phyloP scores from a whole-genome alignment of 1,139 yeast species.

The Sugiyamaella sp. region DNA sequence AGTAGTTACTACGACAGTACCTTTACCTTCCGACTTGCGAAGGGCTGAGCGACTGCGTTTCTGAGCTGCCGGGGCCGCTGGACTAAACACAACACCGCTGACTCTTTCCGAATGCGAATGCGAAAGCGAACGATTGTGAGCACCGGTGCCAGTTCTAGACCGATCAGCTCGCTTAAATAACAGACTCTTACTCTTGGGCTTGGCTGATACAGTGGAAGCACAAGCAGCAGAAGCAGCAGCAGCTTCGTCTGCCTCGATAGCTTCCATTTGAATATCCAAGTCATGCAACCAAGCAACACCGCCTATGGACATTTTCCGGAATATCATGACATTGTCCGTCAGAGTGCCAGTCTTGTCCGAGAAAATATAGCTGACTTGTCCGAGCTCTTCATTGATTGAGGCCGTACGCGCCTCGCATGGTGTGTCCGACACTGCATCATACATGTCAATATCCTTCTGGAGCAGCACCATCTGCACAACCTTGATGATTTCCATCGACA shows the following conservation, averaged over 20 bases:
- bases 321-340: slow-evolving; percentile 54
- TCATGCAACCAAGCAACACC: slow-evolving; percentile 93
- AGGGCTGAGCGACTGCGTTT: slow-evolving; percentile 5
- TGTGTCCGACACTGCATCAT: slow-evolving; percentile 77
- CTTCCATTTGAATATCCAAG: slow-evolving; percentile 52
- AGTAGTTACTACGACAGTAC: slow-evolving; percentile 1
- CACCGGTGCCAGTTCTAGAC: neutral
- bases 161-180: slow-evolving; percentile 17
- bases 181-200: neutral
- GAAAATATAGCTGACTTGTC: slow-evolving; percentile 93
- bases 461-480: slow-evolving; percentile 78
- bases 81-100: slow-evolving; percentile 5
- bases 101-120: slow-evolving; percentile 3
- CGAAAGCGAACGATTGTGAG: neutral
- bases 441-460: slow-evolving; percentile 94
- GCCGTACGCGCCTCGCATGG: slow-evolving; percentile 97
- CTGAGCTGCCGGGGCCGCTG: neutral
- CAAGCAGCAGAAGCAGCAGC: slow-evolving; percentile 17
- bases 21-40: slow-evolving; percentile 1
- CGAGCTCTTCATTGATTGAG: slow-evolving; percentile 91
- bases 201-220: neutral
- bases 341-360: slow-evolving; percentile 97
- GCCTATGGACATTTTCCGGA: slow-evolving; percentile 49
- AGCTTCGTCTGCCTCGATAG: slow-evolving; percentile 23
- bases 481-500: slow-evolving; percentile 94